Conservation (phyloP, 2,329 filamentous ascomycete genomes). For the Talaromyces amestolkiae region DNA sequence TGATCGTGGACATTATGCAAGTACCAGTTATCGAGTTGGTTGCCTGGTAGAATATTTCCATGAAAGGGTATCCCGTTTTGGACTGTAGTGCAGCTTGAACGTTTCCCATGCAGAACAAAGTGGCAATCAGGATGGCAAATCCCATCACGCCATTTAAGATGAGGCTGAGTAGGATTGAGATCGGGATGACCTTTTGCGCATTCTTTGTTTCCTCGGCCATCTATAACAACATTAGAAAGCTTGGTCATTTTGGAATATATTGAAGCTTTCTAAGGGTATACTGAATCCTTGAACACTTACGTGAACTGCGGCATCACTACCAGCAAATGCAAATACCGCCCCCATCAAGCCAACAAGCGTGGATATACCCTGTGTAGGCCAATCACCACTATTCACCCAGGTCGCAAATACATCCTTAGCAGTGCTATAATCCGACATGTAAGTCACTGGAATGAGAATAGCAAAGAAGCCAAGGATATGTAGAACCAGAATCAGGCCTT, state of each 20-base stretch:
- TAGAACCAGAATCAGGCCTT: conserved; percentile 16
- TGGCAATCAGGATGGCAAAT: conserved; percentile 36
- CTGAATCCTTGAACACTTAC: conserved; percentile 20
- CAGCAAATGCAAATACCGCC: conserved; percentile 25
- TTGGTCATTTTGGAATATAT: too few species aligned
- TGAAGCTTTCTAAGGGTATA: background rate
- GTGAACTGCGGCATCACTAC: conserved; percentile 28
- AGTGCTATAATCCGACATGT: conserved; percentile 12
- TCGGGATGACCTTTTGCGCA: conserved; percentile 36
- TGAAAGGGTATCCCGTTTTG: conserved; percentile 38
- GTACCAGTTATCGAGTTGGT: conserved; percentile 39
- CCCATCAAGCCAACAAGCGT: conserved; percentile 28
- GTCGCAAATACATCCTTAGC: conserved; percentile 25
- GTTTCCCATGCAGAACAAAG: conserved; percentile 38
- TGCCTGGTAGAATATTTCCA: conserved; percentile 46
- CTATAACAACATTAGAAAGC: conserved; percentile 22
- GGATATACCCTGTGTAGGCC: conserved; percentile 25
- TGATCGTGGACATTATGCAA: conserved; percentile 30
- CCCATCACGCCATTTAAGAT: conserved; percentile 37
- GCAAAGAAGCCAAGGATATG: conserved; percentile 18
- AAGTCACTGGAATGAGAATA: conserved; percentile 15
- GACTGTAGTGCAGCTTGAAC: conserved; percentile 32
- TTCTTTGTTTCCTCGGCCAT: conserved; percentile 44
- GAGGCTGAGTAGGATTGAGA: conserved; percentile 36
- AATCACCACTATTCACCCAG: conserved; percentile 27